phyloP scores from a whole-genome alignment of 148 eudicot genomes.

The Agrostemma githago region DNA sequence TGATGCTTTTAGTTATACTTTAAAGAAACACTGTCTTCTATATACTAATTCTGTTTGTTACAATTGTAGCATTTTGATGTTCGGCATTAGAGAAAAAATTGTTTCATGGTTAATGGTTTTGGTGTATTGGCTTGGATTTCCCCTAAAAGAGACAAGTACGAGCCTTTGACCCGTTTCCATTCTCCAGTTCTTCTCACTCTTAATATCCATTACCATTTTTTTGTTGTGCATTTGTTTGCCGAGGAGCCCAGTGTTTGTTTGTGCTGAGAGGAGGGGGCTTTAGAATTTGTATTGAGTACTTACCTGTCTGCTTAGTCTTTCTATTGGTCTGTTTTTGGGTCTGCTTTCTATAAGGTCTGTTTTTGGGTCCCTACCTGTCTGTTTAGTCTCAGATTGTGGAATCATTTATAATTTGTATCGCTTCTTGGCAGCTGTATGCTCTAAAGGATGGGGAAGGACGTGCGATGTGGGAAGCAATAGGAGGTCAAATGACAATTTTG shows the following conservation, averaged over 20 bases:
- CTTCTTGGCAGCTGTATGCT: constrained; percentile 60
- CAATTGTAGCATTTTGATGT: too few species aligned
- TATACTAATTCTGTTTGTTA: too few species aligned
- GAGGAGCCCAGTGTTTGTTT: background rate
- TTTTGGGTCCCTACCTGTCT: background rate
- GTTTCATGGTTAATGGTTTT: background rate
- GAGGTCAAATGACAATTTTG: constrained; percentile 64
- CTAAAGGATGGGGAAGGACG: constrained; percentile 62
- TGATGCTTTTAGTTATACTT: too few species aligned
- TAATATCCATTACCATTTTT: background rate
- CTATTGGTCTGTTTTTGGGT: background rate
- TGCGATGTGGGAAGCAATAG: constrained; percentile 66
- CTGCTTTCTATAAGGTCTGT: background rate
- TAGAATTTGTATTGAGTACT: background rate
- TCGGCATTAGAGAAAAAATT: background rate
- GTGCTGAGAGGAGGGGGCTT: background rate
- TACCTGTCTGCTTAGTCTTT: background rate
- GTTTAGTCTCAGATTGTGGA: background rate
- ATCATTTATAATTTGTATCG: constrained; percentile 3
- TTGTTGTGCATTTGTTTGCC: background rate
- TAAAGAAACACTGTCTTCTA: too few species aligned
- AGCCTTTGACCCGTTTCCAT: background rate
- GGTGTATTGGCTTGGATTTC: background rate
- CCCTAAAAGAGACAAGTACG: background rate
- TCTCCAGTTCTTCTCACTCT: background rate